Evolutionary conservation across 2,329 filamentous ascomycete species (phyloP), one percentile per base, ranked within the genome.

Genomic region (Fusarium camptoceras): DNA sequence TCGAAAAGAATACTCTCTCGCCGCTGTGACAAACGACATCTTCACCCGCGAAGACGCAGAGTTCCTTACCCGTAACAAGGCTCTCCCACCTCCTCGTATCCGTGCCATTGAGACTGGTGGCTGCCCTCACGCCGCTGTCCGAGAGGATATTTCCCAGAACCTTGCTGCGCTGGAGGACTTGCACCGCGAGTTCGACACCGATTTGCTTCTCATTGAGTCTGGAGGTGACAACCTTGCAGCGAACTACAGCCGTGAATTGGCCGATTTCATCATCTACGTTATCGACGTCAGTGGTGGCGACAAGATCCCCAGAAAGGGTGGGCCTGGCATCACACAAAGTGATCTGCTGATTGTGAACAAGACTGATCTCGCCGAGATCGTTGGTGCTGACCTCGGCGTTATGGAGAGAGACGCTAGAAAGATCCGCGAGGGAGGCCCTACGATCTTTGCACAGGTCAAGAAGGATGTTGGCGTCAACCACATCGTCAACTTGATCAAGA

Each of bases 11-110:
- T 94, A 93, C 87, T 94, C 91, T 78, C 92, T 99, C 76, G 96
- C 96, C 1, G 96, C 94, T 64, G 95, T 99, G 24, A 99, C 96
- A 51, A 98, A 98, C 86, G 95, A 98, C 85, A 98, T 98, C 85
- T 98, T 98, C 86, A 98, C 95, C 24, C 92, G 92, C 71, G 96
- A 99, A 83, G 96, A 99, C 85, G 94, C 94, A 84, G 96, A 98
- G 82, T 99, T 99, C 84, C 90, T 99, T 27, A 97, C 94, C 63
- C 90, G 90, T 60, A 87, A 98, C 86, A 87, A 88, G 71, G 96
- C 96, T 8, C 90, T 98, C 0, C 92, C 94, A 0, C 87, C 94
- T 8, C 81, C 87, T 28, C 93, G 95, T 64, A 98, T 98, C 83
- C 89, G 92, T 66, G 96, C 96, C 77, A 98, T 99, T 81, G 96